Percentiles rank a stretch among this genome's conserved stretches.
Evolutionary conservation across 2,329 filamentous ascomycete species (phyloP).

Genomic region (Ascochyta lentis): DNA sequence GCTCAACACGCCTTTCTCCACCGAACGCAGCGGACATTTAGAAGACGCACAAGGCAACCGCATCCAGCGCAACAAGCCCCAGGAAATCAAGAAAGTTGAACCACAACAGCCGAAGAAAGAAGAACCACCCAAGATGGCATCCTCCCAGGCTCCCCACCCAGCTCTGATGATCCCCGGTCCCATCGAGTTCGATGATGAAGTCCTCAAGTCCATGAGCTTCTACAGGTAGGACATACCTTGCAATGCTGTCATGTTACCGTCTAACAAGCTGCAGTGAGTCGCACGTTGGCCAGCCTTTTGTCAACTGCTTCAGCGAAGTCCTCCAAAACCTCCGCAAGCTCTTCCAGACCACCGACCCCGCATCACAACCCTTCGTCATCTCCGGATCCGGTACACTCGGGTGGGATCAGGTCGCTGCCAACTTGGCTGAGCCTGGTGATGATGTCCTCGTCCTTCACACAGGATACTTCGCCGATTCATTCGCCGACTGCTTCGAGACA

Average conservation of each 20-base stretch:
- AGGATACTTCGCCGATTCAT: constrained; percentile 96
- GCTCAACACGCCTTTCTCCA: constrained; percentile 69
- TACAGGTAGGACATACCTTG: constrained; percentile 67
- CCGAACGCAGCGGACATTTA: constrained; percentile 60
- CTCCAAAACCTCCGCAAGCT: constrained; percentile 88
- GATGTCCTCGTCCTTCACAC: constrained; percentile 92
- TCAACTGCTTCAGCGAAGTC: constrained; percentile 88
- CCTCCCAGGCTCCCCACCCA: constrained; percentile 65
- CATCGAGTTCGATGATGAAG: constrained; percentile 98
- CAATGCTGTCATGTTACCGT: not conserved
- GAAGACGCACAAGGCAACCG: constrained; percentile 60
- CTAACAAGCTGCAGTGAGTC: constrained; percentile 71
- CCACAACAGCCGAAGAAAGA: constrained; percentile 19
- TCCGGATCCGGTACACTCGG: constrained; percentile 94
- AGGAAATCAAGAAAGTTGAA: constrained; percentile 18
- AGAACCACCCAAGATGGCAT: constrained; percentile 54
- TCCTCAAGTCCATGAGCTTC: constrained; percentile 93
- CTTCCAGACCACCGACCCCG: constrained; percentile 85
- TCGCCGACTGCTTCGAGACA: constrained; percentile 87
- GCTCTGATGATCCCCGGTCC: constrained; percentile 95
- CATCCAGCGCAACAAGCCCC: constrained; percentile 19
- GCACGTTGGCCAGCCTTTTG: constrained; percentile 88
- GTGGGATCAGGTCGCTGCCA: constrained; percentile 96
- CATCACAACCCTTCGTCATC: constrained; percentile 89
- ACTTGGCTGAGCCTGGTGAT: constrained; percentile 87